Percentiles rank a stretch among this genome's conserved stretches.
phyloP scores from a whole-genome alignment of 2,329 filamentous ascomycete genomes.

The Harringtonia lauricola region DNA sequence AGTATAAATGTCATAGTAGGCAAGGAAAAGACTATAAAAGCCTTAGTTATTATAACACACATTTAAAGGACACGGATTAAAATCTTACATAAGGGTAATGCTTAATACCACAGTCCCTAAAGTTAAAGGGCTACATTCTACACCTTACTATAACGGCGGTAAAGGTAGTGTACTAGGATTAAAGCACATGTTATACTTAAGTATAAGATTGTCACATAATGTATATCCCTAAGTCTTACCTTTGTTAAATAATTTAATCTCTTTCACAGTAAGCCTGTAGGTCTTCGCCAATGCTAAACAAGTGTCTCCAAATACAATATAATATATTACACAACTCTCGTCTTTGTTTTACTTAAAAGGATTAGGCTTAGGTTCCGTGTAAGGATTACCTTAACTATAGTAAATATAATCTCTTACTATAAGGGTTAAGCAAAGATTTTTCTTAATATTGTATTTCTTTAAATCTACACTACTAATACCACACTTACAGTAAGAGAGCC shows the following conservation, averaged over 20 bases:
- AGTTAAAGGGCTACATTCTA: conserved; percentile 22
- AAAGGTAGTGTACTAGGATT: conserved; percentile 21
- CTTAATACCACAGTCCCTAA: conserved; percentile 15
- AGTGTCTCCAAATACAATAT: conserved; percentile 17
- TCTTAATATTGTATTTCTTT: too few species aligned
- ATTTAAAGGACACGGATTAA: conserved; percentile 19
- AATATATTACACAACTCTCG: conserved; percentile 22
- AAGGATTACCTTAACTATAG: conserved; percentile 21
- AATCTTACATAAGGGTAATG: conserved; percentile 6
- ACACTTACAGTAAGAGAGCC: too few species aligned
- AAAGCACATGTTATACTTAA: conserved; percentile 19
- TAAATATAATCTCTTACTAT: conserved; percentile 22
- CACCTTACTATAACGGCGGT: conserved; percentile 18
- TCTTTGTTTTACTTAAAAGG: conserved; percentile 21
- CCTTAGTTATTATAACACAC: conserved; percentile 8
- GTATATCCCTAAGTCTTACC: conserved; percentile 25
- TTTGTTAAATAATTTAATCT: conserved; percentile 15
- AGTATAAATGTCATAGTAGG: background rate
- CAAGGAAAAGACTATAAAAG: background rate
- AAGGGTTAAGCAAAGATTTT: conserved; percentile 20
- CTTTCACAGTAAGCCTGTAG: background rate
- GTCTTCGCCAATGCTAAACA: conserved; percentile 19
- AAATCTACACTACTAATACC: too few species aligned
- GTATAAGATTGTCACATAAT: conserved; percentile 18
- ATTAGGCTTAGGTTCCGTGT: conserved; percentile 13